phyloP scores from a whole-genome alignment of 345 rosid genomes.

The Gossypium raimondii region DNA sequence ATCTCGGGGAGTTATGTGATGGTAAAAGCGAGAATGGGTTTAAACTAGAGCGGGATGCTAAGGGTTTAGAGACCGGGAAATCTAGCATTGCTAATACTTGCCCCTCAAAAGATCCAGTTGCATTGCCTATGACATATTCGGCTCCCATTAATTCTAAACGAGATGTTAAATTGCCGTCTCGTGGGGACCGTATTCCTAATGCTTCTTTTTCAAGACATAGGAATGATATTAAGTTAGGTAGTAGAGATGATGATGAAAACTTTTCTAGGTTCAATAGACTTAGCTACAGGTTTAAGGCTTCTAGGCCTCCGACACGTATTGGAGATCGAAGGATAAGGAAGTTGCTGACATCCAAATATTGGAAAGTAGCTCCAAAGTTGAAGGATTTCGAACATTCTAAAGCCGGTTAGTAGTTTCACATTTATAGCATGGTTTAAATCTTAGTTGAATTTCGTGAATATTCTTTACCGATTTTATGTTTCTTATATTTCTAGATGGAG shows the following conservation, averaged over 20 bases:
- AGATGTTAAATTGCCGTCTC: conserved; percentile 32
- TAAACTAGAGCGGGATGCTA: conserved; percentile 24
- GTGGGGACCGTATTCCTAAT: conserved; percentile 26
- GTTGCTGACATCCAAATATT: conserved; percentile 51
- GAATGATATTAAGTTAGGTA: conserved; percentile 50
- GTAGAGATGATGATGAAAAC: conserved; percentile 72
- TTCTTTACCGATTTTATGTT: conserved; percentile 14
- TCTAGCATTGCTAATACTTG: conserved; percentile 21
- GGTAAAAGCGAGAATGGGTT: conserved; percentile 26
- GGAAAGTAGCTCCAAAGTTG: conserved; percentile 60
- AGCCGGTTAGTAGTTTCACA: conserved; percentile 47
- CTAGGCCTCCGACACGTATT: conserved; percentile 55
- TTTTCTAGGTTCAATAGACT: conserved; percentile 49
- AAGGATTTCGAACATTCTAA: conserved; percentile 50
- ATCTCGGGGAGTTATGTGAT: conserved; percentile 30
- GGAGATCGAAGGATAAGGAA: conserved; percentile 61
- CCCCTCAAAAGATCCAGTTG: conserved; percentile 36
- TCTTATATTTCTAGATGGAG: conserved; percentile 41
- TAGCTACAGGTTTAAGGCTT: conserved; percentile 44
- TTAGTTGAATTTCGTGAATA: conserved; percentile 3
- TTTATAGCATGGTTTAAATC: neutral
- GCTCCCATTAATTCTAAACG: conserved; percentile 31
- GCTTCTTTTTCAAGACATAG: conserved; percentile 46
- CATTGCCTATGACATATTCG: conserved; percentile 28
- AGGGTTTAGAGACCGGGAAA: conserved; percentile 34